A percentile compares a stretch with the other conserved stretches of the same genome.
Conservation (phyloP, 176 grass and related monocot genomes). For the Hordeum marinum region DNA sequence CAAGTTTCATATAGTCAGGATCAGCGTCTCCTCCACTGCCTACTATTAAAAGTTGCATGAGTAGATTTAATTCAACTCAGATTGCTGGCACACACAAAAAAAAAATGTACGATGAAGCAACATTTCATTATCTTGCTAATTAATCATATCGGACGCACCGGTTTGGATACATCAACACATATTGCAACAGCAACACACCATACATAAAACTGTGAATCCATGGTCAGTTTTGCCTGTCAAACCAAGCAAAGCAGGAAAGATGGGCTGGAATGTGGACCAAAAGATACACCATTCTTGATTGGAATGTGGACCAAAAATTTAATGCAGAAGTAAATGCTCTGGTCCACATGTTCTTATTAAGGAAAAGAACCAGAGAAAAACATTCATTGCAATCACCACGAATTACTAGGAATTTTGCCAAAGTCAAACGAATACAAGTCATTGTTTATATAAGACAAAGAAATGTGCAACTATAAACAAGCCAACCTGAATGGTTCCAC, state of each 20-base stretch:
- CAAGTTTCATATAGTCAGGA: neutral
- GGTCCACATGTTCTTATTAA: neutral
- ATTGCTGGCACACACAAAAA: neutral
- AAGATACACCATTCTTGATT: neutral
- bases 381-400: neutral
- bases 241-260: neutral
- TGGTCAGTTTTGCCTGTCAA: neutral
- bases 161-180: neutral
- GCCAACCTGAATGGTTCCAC: neutral
- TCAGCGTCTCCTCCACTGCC: neutral
- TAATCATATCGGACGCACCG: neutral
- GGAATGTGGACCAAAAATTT: constrained; percentile 6
- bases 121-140: neutral
- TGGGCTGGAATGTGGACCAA: neutral
- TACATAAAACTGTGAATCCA: neutral
- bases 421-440: constrained; percentile 13
- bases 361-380: neutral
- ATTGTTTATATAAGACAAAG: constrained; percentile 3
- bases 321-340: constrained; percentile 10
- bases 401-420: neutral
- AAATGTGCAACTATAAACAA: neutral
- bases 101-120: neutral
- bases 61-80: neutral
- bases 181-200: neutral
- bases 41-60: constrained; percentile 2